These are phyloP conservation scores for Juncus inflexus DNA, from an alignment of 176 grass and related monocot genomes.

Conservation along the genomic window DNA sequence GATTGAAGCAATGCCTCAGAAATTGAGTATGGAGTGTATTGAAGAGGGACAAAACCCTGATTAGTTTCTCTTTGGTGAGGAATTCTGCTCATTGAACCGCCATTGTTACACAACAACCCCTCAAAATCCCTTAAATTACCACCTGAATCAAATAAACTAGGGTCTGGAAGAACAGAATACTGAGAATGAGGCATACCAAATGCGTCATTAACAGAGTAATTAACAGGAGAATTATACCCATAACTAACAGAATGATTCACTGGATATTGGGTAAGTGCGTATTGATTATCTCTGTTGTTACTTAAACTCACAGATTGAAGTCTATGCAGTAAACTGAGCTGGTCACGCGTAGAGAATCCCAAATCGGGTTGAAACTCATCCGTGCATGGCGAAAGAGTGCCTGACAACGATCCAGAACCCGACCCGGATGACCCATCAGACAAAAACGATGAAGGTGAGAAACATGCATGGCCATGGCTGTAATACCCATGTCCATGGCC, in stretches of 20 bases:
- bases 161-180: constrained; percentile 10
- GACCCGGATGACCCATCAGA: constrained; percentile 21
- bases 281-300: background rate
- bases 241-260: constrained; percentile 18
- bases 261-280: background rate
- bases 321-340: constrained; percentile 23
- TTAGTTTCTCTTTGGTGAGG: background rate
- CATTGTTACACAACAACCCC: constrained; percentile 3
- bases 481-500: constrained; percentile 26
- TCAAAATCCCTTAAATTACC: constrained; percentile 5
- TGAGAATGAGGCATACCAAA: constrained; percentile 6
- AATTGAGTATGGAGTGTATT: constrained; percentile 5
- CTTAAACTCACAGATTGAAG: constrained; percentile 19
- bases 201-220: constrained; percentile 20
- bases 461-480: constrained; percentile 17
- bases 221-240: constrained; percentile 14
- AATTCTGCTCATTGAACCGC: constrained; percentile 10
- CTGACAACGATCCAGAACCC: constrained; percentile 1
- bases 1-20: constrained; percentile 17
- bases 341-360: constrained; percentile 18
- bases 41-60: constrained; percentile 5
- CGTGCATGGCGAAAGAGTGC: background rate
- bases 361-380: background rate
- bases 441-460: constrained; percentile 15
- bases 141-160: constrained; percentile 21